Base-by-base conservation (phyloP, 371 early-diverging fungal species). In the Lichtheimia hyalospora region DNA sequence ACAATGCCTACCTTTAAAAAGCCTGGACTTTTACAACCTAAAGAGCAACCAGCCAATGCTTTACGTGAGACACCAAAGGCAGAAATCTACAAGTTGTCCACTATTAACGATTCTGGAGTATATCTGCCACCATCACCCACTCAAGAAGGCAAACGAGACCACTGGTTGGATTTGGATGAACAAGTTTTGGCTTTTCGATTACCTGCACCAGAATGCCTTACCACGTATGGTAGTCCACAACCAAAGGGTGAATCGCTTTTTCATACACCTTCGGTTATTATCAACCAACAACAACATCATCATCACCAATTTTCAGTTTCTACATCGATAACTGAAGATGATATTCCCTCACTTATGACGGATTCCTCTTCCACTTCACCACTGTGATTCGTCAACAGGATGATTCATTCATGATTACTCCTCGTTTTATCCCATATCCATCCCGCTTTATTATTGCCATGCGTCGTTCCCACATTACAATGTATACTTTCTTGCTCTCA, bases 91-190 rank as follows among this genome's bases (percentile, higher is more conserved):
- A 72, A 78, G 51, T 27, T 78, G 16, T 74, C 73, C 1, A 78
- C 75, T 3, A 70, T 78, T 27, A 74, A 77, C 54, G 63, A 65
- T 27, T 68, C 64, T 49, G 78, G 78, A 34, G 63, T 78, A 3
- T 78, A 71, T 39, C 24, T 78, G 58, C 78, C 75, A 7, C 78
- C 78, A n/a, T 78, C 78, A 20, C 78, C 75, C 0, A 53, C 44
- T n/a, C 53, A 62, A 23, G 64, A 63, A 18, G 44, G 50, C 54
- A 68, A 71, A 46, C 60, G 60, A 44, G 71, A 71, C 20, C 62
- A 65, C n/a, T 71, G 71, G 71, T n/a, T 66, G 18, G 67, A 58
- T 18, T 39, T 46, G 5, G 66, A 62, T 52, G 58, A 67, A 56
- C 64, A 66, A 15, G 55, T 24, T 3, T 4, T 70, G 63, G 69